Percentiles rank a stretch among this genome's conserved stretches.
These are phyloP conservation scores for Emericellopsis cladophorae DNA, from an alignment of 2,329 filamentous ascomycete species.

Conservation along the genomic window DNA sequence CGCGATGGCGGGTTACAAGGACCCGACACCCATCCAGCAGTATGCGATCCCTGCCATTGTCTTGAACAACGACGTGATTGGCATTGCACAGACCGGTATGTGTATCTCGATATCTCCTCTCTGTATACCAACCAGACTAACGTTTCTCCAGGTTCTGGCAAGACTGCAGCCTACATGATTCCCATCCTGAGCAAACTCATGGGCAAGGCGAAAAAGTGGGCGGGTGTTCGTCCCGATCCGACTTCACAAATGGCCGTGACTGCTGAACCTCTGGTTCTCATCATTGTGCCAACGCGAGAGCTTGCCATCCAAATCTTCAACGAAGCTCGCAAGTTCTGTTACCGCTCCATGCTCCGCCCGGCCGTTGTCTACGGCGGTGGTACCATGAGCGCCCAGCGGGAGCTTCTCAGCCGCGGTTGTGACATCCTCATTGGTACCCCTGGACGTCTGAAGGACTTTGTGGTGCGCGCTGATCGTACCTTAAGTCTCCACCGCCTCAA, in stretches of 20 bases:
- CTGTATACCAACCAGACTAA: not conserved
- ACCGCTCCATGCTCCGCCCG: slow-evolving; percentile 87
- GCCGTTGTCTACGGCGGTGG: slow-evolving; percentile 82
- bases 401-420: slow-evolving; percentile 69
- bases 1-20: slow-evolving; percentile 53
- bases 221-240: slow-evolving; percentile 60
- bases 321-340: slow-evolving; percentile 83
- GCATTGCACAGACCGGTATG: slow-evolving; percentile 83
- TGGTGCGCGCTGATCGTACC: slow-evolving; percentile 49
- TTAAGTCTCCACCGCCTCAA: slow-evolving; percentile 66
- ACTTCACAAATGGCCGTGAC: slow-evolving; percentile 33
- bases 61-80: slow-evolving; percentile 69
- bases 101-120: slow-evolving; percentile 3
- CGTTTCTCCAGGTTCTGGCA: slow-evolving; percentile 65
- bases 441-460: slow-evolving; percentile 76
- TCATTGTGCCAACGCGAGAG: slow-evolving; percentile 81
- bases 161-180: slow-evolving; percentile 86
- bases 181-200: slow-evolving; percentile 84
- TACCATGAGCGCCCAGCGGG: slow-evolving; percentile 54
- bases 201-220: slow-evolving; percentile 87
- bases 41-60: slow-evolving; percentile 74
- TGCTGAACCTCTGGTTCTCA: slow-evolving; percentile 78
- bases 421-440: slow-evolving; percentile 83
- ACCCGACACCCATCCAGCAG: slow-evolving; percentile 77
- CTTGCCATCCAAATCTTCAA: slow-evolving; percentile 91